Base-by-base conservation (phyloP, 768 basidiomycete genomes). In the Flagelloscypha sp. region DNA sequence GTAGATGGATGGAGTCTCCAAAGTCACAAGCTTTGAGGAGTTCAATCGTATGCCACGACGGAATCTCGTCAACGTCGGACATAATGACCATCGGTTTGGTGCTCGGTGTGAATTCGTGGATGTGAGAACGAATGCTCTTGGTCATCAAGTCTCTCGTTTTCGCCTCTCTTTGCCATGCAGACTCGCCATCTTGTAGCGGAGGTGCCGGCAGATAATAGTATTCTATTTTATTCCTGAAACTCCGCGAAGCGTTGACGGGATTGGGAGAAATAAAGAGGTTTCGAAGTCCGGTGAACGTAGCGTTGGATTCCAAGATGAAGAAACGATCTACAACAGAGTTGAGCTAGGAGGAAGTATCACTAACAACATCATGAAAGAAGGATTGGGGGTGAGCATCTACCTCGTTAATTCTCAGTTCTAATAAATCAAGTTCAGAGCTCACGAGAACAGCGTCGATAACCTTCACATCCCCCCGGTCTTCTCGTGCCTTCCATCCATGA, bases 11-110 rank as follows among this genome's bases (percentile, higher is more conserved):
- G 15, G 68, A 60, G 16, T 49, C 42, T 10, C 68, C 69, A 43
- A 70, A 75, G 33, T 70, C 67, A 49, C 75, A 81, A 23, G 57
- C 52, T 47, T 64, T 65, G 28, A 79, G 57, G 4, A 81, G 61
- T 24, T 57, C 48, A 11, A 77, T 48, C 17, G 77, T 71, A 38
- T 72, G 66, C 7, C 56, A 53, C 1, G 70, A 61, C 4, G 76
- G 76, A 27, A 81, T 65, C 52, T 81, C 79, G 47, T 79, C 77
- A 9, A 77, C 52, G 48, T 79, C 76, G 6, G 72, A 70, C 68
- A 79, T 75, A 36, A 79, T 52, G 24, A 78, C 68, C 25, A 78
- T 57, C n/a, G 58, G 51, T 27, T 59, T 46, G 15, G 58, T 58
- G 10, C 52, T 34, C 5, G 51, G 31, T 22, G 59, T 41, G 18